Percentiles rank a stretch among this genome's conserved stretches.
These are phyloP conservation scores for Leccinellum albellum DNA, from an alignment of 768 basidiomycete species.

Conservation along the genomic window DNA sequence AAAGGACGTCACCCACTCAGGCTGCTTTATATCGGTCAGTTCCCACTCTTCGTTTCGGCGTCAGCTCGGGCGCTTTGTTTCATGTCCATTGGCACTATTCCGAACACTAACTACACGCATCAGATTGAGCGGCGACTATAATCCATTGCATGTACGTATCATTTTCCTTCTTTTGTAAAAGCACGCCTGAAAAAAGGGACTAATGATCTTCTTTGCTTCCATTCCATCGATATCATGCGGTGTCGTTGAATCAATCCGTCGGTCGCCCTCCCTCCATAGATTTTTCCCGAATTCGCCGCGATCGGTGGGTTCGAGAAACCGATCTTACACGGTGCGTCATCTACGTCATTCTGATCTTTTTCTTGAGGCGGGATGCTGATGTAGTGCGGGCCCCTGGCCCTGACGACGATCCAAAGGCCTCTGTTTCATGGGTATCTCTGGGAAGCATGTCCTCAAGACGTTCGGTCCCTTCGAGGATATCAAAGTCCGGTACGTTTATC, in stretches of 20 bases:
- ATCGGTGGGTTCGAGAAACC: constrained; percentile 95
- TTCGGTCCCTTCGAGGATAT: constrained; percentile 88
- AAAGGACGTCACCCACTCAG: constrained; percentile 77
- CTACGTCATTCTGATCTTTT: not conserved
- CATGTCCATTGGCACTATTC: not conserved
- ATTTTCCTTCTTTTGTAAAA: not conserved
- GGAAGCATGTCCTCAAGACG: constrained; percentile 85
- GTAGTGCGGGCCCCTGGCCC: not conserved
- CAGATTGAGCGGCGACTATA: constrained; percentile 86
- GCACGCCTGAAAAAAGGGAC: not conserved
- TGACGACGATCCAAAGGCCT: constrained; percentile 45
- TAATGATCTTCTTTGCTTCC: not conserved
- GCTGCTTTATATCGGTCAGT: constrained; percentile 88
- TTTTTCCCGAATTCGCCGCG: constrained; percentile 89
- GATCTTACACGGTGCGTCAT: constrained; percentile 60
- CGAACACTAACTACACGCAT: not conserved
- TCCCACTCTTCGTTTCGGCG: not conserved
- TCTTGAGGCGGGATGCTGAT: not conserved
- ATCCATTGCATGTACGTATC: constrained; percentile 76
- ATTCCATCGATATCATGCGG: not conserved
- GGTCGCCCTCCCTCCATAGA: constrained; percentile 39
- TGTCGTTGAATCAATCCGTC: constrained; percentile 1
- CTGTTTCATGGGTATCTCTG: constrained; percentile 89
- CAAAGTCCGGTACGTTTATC: constrained; percentile 73
- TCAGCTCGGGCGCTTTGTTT: constrained; percentile 1